Conservation (phyloP, 2,329 filamentous ascomycete species). For the Orbilia brochopaga region DNA sequence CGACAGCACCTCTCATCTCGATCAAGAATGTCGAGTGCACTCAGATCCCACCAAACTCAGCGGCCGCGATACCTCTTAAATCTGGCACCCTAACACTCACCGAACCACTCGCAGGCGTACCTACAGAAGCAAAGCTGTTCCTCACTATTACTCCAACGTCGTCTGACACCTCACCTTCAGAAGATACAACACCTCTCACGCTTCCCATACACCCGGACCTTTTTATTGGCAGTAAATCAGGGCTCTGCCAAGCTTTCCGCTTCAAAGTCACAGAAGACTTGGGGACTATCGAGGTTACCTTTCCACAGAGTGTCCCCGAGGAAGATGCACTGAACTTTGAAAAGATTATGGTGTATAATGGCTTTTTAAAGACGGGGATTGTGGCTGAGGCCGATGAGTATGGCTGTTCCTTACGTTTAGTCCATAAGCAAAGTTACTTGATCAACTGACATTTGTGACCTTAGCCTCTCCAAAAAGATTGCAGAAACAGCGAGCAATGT, state of each 20-base stretch:
- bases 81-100: conserved; percentile 40
- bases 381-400: conserved; percentile 52
- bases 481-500: conserved; percentile 38
- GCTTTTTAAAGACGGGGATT: conserved; percentile 51
- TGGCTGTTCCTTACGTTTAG: neutral
- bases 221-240: conserved; percentile 44
- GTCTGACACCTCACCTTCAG: conserved; percentile 1
- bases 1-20: conserved; percentile 43
- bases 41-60: conserved; percentile 24
- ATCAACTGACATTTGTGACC: too few species aligned
- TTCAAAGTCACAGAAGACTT: conserved; percentile 39
- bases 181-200: conserved; percentile 27
- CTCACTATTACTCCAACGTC: conserved; percentile 30
- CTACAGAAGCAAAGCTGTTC: conserved; percentile 40
- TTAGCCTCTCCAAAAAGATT: conserved; percentile 44
- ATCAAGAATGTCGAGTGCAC: conserved; percentile 40
- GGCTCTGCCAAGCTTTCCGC: conserved; percentile 39
- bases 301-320: conserved; percentile 48
- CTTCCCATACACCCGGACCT: conserved; percentile 40
- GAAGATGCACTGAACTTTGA: conserved; percentile 51
- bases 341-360: conserved; percentile 51
- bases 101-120: conserved; percentile 30
- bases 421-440: neutral
- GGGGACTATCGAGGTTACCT: conserved; percentile 50
- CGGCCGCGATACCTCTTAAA: conserved; percentile 34